Evolutionary conservation across 1,284 basidiomycete species (phyloP), one percentile per base, ranked within the genome.

Genomic region (Cryptococcus hybrid): DNA sequence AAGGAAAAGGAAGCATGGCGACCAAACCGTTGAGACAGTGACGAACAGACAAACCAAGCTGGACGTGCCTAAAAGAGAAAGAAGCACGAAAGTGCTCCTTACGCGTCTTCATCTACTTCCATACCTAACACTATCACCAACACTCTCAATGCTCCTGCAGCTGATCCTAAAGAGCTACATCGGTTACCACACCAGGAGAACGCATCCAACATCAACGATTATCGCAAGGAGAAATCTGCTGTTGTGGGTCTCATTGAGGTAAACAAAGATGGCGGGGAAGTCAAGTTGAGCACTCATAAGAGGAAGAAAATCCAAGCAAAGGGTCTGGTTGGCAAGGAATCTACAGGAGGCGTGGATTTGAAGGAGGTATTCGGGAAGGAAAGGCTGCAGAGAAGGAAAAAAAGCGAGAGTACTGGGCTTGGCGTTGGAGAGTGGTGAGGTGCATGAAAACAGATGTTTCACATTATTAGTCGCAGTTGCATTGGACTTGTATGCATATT

Each of bases 351-450:
- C 18, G 52, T 65, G 39, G 59, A 65, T 53, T 52, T 65, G 5
- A 54, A 50, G 24, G 55, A 63, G 24, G 45, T 63, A 7, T 61
- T 65, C 43, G 60, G 51, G 46, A 48, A 51, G n/a, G 37, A 38
- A 46, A 44, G 18, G 37, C 13, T 5, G 36, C 50, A 15, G 54
- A 11, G 18, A 45, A 40, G 3, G 30, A 37, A 12, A 38, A 7
- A 2, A 8, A 57, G 53, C 7, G 56, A 52, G 24, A 58, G 47
- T 3, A 52, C 43, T 7, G 63, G 58, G 11, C 58, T 52, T 7
- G 68, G 67, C 13, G 60, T 70, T 3, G 67, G 70, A 7, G 69
- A 68, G 6, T 72, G 70, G 70, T 72, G 61, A 51, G 15, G 15
- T 45, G 18, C 39, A 15, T 15, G 7, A 7, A 24, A n/a, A 15